Evolutionary conservation across 139 green algal genomes (phyloP).

Genomic region (Auxenochlorella pyrenoidosa): DNA sequence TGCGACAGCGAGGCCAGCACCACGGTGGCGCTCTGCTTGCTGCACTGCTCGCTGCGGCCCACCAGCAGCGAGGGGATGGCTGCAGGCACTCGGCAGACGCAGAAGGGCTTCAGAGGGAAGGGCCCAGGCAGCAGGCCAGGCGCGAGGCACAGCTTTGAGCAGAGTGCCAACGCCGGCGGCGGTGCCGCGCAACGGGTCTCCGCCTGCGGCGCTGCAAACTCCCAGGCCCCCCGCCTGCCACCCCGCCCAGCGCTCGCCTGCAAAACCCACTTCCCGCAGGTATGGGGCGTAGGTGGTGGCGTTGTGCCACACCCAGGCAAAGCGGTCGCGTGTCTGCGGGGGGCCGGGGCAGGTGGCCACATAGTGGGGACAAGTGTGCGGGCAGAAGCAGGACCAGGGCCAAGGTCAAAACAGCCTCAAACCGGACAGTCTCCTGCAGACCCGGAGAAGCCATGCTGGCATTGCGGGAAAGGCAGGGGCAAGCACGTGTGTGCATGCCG

Average conservation of each 20-base stretch:
- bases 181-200: too few relatives aligned
- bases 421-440: too few relatives aligned
- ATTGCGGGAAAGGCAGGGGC: too few relatives aligned
- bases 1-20: slow-evolving; percentile 75
- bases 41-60: slow-evolving; percentile 52
- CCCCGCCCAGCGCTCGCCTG: not conserved
- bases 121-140: not conserved
- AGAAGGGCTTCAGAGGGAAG: not conserved
- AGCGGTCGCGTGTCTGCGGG: slow-evolving; percentile 50
- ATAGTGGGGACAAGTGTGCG: not conserved
- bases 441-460: too few relatives aligned
- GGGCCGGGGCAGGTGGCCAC: not conserved
- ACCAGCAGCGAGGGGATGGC: slow-evolving; percentile 61
- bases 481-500: too few relatives aligned
- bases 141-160: not conserved
- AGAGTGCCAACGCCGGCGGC: too few relatives aligned
- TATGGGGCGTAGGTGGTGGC: slow-evolving; percentile 81
- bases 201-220: too few relatives aligned
- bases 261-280: slow-evolving; percentile 44
- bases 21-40: slow-evolving; percentile 59
- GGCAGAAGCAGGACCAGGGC: too few relatives aligned
- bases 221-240: not conserved
- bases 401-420: too few relatives aligned
- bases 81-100: not conserved
- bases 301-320: slow-evolving; percentile 79